These are phyloP conservation scores for Acacia crassicarpa DNA, from an alignment of 306 rosid genomes.

Conservation along the genomic window DNA sequence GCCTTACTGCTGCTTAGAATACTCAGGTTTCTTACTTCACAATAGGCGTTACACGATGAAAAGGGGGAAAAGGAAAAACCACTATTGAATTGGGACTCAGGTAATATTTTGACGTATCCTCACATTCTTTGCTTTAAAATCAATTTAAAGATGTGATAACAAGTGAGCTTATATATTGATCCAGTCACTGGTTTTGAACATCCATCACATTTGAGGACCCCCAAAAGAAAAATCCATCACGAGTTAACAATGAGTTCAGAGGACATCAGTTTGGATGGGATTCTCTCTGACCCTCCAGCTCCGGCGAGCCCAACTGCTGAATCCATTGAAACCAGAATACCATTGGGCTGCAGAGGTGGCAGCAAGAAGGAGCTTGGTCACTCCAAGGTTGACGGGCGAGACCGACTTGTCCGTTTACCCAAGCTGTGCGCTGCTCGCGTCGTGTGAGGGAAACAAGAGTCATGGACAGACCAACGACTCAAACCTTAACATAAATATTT, in stretches of 20 bases:
- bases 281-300: neutral
- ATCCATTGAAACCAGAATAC: neutral
- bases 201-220: neutral
- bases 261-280: neutral
- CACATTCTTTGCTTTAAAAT: neutral
- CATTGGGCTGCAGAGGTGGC: neutral
- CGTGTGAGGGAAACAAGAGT: slow-evolving; percentile 45
- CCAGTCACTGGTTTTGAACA: neutral
- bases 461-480: slow-evolving; percentile 58
- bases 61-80: neutral
- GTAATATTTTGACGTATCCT: neutral
- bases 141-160: neutral
- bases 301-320: neutral
- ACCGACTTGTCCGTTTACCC: slow-evolving; percentile 42
- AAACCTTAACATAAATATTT: too few relatives aligned
- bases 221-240: neutral
- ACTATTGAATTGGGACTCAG: neutral
- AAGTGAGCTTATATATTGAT: neutral
- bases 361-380: slow-evolving; percentile 34
- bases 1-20: neutral
- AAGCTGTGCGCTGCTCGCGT: slow-evolving; percentile 37
- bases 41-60: neutral
- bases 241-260: neutral
- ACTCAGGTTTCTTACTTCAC: neutral
- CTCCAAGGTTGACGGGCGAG: slow-evolving; percentile 37